These are phyloP conservation scores for Ceratocystiopsis brevicomis DNA, from an alignment of 2,329 filamentous ascomycete genomes.

Conservation along the genomic window DNA sequence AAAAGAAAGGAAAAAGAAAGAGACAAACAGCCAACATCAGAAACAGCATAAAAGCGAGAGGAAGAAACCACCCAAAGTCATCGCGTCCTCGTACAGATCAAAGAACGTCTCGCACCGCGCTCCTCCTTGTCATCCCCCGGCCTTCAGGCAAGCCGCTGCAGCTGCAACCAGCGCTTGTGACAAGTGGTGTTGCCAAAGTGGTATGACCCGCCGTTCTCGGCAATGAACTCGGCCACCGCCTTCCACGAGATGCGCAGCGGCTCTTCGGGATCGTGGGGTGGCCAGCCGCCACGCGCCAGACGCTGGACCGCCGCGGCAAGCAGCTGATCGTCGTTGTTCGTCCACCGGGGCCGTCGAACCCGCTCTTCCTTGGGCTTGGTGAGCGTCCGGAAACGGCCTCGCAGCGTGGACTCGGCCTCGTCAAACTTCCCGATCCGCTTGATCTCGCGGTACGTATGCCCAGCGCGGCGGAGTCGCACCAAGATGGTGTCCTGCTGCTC, in stretches of 20 bases:
- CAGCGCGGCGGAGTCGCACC: slow-evolving; percentile 31
- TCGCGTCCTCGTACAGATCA: too few species aligned
- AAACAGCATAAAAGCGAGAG: too few species aligned
- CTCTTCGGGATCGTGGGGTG: slow-evolving; percentile 14
- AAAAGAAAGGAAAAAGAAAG: too few species aligned
- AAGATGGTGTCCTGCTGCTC: slow-evolving; percentile 25
- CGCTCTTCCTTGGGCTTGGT: slow-evolving; percentile 44
- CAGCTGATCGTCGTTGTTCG: slow-evolving; percentile 30
- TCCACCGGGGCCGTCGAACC: slow-evolving; percentile 49
- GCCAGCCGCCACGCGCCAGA: slow-evolving; percentile 12
- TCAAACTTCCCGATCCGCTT: slow-evolving; percentile 31
- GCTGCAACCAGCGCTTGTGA: slow-evolving; percentile 26
- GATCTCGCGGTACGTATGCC: slow-evolving; percentile 49
- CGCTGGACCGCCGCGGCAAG: slow-evolving; percentile 24
- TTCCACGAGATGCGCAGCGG: slow-evolving; percentile 29
- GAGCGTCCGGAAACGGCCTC: slow-evolving; percentile 46
- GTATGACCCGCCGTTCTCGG: slow-evolving; percentile 33
- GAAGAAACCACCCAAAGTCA: too few species aligned
- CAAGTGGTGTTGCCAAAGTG: slow-evolving; percentile 40
- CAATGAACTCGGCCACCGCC: slow-evolving; percentile 34
- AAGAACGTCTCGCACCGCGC: too few species aligned
- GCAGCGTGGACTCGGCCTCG: slow-evolving; percentile 53
- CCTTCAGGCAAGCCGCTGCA: too few species aligned
- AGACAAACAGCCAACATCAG: too few species aligned
- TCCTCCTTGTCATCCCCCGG: too few species aligned